Percentiles rank a stretch among this genome's conserved stretches.
Evolutionary conservation across 495 filamentous ascomycete genomes (phyloP).

Genomic region (Aspergillus carlsbadensis): DNA sequence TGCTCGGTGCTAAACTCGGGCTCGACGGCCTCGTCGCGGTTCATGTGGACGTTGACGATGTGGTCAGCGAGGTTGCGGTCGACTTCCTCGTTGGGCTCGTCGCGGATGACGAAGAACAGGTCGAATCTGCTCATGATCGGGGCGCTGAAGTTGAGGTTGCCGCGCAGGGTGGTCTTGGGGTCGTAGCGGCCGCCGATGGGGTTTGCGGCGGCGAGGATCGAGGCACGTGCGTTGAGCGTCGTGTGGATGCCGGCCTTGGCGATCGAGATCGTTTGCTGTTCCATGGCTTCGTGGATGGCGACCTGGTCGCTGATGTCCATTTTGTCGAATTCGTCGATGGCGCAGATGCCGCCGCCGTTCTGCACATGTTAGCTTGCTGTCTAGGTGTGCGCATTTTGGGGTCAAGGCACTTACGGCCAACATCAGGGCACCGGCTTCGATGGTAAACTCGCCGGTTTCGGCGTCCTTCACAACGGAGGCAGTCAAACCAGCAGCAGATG

Average conservation of each 20-base stretch:
- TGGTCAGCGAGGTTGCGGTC: conserved; percentile 91
- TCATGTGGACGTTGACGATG: conserved; percentile 91
- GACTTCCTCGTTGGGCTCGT: conserved; percentile 90
- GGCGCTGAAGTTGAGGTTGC: conserved; percentile 97
- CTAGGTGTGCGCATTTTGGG: background rate
- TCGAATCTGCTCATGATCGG: conserved; percentile 99
- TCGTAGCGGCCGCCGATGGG: conserved; percentile 96
- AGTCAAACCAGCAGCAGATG: conserved; percentile 94
- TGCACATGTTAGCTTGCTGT: conserved; percentile 9
- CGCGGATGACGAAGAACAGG: conserved; percentile 96
- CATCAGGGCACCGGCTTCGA: conserved; percentile 98
- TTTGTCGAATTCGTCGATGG: conserved; percentile 99
- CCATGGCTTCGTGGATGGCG: conserved; percentile 99
- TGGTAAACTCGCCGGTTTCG: conserved; percentile 97
- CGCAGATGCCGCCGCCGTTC: conserved; percentile 77
- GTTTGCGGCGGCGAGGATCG: conserved; percentile 94
- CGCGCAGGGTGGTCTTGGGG: conserved; percentile 85
- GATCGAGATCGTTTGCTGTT: conserved; percentile 99
- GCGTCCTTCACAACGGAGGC: conserved; percentile 97
- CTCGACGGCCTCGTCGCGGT: conserved; percentile 83
- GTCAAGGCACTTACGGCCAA: conserved; percentile 66
- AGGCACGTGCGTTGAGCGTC: conserved; percentile 91
- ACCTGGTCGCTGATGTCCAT: conserved; percentile 99
- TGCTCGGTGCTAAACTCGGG: conserved; percentile 97
- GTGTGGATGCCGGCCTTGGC: conserved; percentile 99